These are phyloP conservation scores for Gnomoniopsis smithogilvyi DNA, from an alignment of 2,329 filamentous ascomycete species.

Conservation along the genomic window DNA sequence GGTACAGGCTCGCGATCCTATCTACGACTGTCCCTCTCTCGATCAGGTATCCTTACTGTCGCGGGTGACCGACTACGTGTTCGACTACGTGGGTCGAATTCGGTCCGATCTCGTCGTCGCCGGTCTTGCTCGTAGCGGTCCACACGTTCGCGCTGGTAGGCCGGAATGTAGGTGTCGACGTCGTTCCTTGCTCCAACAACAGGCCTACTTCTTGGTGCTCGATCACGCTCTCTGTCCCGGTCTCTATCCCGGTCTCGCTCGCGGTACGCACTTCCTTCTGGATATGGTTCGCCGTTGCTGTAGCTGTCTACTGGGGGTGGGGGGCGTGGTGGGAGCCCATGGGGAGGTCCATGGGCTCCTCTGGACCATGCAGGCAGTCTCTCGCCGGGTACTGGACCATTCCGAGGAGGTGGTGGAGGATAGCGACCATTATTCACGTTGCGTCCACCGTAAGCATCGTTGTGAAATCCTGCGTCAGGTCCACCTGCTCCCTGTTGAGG, in stretches of 20 bases:
- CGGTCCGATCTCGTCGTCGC: constrained; percentile 13
- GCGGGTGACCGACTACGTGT: constrained; percentile 16
- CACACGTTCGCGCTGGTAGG: constrained; percentile 37
- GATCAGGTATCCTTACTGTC: constrained; percentile 6
- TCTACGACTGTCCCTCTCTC: constrained; percentile 22
- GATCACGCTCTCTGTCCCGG: constrained; percentile 33
- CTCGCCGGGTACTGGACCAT: constrained; percentile 23
- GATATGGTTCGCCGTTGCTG: constrained; percentile 27
- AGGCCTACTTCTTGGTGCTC: constrained; percentile 24
- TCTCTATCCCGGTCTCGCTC: constrained; percentile 31
- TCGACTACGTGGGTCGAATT: not conserved
- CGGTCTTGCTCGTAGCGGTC: constrained; percentile 32
- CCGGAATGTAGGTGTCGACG: constrained; percentile 49
- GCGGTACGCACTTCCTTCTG: constrained; percentile 16
- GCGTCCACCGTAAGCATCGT: constrained; percentile 46
- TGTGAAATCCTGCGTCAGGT: constrained; percentile 49
- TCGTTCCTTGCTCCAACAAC: constrained; percentile 25
- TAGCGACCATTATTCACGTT: constrained; percentile 48
- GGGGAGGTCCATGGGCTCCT: constrained; percentile 34
- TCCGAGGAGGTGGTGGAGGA: constrained; percentile 32
- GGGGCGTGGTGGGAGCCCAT: constrained; percentile 46
- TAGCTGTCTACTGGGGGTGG: constrained; percentile 41
- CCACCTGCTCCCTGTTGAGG: constrained; percentile 37
- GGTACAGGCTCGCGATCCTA: constrained; percentile 33
- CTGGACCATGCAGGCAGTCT: constrained; percentile 55